Percentiles rank a stretch among this genome's conserved stretches.
These are phyloP conservation scores for Quercus tomentella DNA, from an alignment of 331 rosid genomes.

Conservation along the genomic window DNA sequence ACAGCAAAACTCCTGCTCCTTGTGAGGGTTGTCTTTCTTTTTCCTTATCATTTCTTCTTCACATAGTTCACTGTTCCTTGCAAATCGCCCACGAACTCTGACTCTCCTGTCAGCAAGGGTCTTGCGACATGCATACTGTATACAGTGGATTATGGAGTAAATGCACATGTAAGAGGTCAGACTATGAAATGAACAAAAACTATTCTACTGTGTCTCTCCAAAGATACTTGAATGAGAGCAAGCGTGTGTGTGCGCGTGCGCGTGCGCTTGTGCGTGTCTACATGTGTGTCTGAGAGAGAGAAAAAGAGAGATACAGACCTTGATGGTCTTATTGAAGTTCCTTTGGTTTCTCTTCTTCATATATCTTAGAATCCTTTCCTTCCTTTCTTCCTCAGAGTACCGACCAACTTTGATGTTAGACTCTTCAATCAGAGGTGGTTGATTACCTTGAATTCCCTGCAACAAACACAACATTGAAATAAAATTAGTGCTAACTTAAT, in stretches of 20 bases:
- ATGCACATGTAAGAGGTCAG: background rate
- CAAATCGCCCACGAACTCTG: constrained; percentile 95
- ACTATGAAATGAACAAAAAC: too few species aligned
- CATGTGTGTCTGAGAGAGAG: background rate
- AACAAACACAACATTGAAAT: background rate
- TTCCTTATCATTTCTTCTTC: constrained; percentile 39
- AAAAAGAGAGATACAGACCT: constrained; percentile 35
- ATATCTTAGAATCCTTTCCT: constrained; percentile 77
- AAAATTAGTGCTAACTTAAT: background rate
- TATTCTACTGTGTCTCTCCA: too few species aligned
- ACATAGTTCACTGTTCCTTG: constrained; percentile 60
- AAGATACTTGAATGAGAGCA: too few species aligned
- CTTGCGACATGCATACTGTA: constrained; percentile 94
- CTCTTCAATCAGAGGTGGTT: constrained; percentile 57
- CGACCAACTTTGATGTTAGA: constrained; percentile 67
- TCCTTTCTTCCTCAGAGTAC: constrained; percentile 90
- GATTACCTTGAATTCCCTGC: constrained; percentile 69
- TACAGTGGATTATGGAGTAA: background rate
- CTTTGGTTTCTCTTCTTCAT: constrained; percentile 94
- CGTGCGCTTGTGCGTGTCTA: too few species aligned
- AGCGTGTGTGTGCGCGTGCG: too few species aligned
- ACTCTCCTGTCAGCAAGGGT: constrained; percentile 92
- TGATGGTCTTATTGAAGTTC: constrained; percentile 92
- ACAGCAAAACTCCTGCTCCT: constrained; percentile 30
- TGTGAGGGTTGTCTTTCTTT: constrained; percentile 25